Evolutionary conservation across 345 rosid species (phyloP).

Genomic region (Linum trigynum): DNA sequence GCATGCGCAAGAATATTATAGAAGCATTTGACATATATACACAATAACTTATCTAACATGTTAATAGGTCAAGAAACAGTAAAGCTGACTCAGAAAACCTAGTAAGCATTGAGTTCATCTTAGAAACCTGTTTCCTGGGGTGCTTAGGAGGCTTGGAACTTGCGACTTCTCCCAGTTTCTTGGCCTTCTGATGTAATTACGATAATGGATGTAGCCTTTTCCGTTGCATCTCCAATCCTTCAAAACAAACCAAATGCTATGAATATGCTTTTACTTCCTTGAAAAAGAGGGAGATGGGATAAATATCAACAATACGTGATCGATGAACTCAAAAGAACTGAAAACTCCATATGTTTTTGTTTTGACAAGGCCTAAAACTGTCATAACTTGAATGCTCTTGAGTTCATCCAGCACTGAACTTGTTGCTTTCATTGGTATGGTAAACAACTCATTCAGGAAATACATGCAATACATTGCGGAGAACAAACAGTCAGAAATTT

Average conservation of each 20-base stretch:
- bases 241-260: slow-evolving; percentile 10
- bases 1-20: not conserved
- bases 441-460: too few species aligned
- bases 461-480: too few species aligned
- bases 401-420: too few species aligned
- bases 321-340: not conserved
- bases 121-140: slow-evolving; percentile 82
- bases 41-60: not conserved
- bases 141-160: slow-evolving; percentile 54
- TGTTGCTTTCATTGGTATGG: too few species aligned
- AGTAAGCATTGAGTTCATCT: slow-evolving; percentile 11
- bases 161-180: slow-evolving; percentile 64
- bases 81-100: not conserved
- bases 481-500: too few species aligned
- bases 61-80: not conserved
- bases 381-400: too few species aligned
- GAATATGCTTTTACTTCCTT: slow-evolving; percentile 1
- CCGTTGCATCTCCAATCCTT: slow-evolving; percentile 98
- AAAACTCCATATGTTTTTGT: too few species aligned
- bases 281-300: not conserved
- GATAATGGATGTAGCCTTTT: slow-evolving; percentile 73
- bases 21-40: not conserved
- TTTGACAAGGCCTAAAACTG: too few species aligned
- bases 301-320: not conserved
- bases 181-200: slow-evolving; percentile 78